These are phyloP conservation scores for Alternaria gansuensis DNA, from an alignment of 2,329 filamentous ascomycete species.

Conservation along the genomic window DNA sequence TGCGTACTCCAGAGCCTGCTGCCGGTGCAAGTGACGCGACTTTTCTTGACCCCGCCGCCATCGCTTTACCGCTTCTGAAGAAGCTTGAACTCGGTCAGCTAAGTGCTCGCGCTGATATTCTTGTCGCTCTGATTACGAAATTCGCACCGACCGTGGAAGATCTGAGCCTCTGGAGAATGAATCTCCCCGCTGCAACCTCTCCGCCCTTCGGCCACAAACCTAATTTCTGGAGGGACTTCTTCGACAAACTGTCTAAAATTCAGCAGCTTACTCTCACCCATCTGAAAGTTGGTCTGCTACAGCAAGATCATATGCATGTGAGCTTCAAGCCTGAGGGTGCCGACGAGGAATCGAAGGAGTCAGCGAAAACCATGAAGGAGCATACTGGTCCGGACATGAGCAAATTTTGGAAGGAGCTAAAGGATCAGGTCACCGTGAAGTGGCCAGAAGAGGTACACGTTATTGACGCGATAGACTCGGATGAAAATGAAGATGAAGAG, in stretches of 20 bases:
- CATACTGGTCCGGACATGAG: slow-evolving; percentile 27
- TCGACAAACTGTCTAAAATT: slow-evolving; percentile 22
- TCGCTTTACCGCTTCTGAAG: slow-evolving; percentile 28
- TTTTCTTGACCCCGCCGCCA: slow-evolving; percentile 19
- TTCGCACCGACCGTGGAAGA: slow-evolving; percentile 57
- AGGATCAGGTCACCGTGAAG: slow-evolving; percentile 23
- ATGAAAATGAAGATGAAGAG: slow-evolving; percentile 28
- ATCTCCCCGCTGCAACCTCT: slow-evolving; percentile 20
- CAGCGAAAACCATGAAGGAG: slow-evolving; percentile 17
- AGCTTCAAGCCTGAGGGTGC: slow-evolving; percentile 21
- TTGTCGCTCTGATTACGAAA: slow-evolving; percentile 44
- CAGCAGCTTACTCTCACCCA: slow-evolving; percentile 24
- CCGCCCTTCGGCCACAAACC: slow-evolving; percentile 20
- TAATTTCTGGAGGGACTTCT: slow-evolving; percentile 34
- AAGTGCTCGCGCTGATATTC: slow-evolving; percentile 9
- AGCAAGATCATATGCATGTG: slow-evolving; percentile 24
- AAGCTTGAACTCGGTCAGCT: slow-evolving; percentile 40
- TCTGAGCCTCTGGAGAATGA: slow-evolving; percentile 60
- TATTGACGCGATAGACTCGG: background rate
- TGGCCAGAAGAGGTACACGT: slow-evolving; percentile 23
- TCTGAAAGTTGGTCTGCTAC: slow-evolving; percentile 31
- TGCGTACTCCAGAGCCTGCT: slow-evolving; percentile 41
- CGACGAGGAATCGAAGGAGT: background rate
- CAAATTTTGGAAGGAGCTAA: slow-evolving; percentile 24
- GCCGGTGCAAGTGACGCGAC: background rate